Evolutionary conservation across 2,329 filamentous ascomycete species (phyloP), one percentile per base, ranked within the genome.

Genomic region (Magnaporthiopsis rhizophila): DNA sequence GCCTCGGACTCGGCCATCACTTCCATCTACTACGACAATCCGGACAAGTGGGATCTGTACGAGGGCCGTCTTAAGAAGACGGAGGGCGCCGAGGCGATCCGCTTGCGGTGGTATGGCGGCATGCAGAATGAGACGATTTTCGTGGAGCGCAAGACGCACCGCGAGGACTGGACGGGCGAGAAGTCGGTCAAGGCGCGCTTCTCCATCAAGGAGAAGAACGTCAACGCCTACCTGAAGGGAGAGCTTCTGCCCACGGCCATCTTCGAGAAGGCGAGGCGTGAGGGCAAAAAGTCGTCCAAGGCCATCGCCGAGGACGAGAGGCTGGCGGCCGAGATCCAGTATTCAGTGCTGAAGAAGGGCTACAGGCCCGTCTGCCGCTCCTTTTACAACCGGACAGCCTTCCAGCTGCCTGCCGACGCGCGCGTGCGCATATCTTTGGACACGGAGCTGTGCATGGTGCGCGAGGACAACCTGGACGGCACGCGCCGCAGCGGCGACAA

Each of bases 151-250:
- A 99, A 99, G 79, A 99, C 95, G 0, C 95, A 99, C 79, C 89
- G 95, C 56, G 95, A 99, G 76, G 95, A 99, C 75, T 99, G 95
- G 95, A 99, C 95, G 0, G 95, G 95, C 65, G 95, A 99, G 76
- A 97, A 98, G 79, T 98, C 94, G 1, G 95, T 99, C 78, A 99
- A 99, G 80, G 94, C 95, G 58, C 90, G 95, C 58, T 99, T 99
- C 73, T 84, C 90, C 11, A 83, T 95, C 68, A 98, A 99, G 80
- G 95, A 99, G 79, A 99, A 99, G 83, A 91, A 97, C 67, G 89
- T 99, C 72, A 98, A 98, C 73, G 84, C 91, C 18, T 99, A 93
- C 74, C 80, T 99, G 76, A 83, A 83, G 62, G 95, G 95, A 64
- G 87, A 92, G 70, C 83, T 96, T 72, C 91, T 92, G 2, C 93